A percentile compares a stretch with the other conserved stretches of the same genome.
phyloP scores from a whole-genome alignment of 1,284 basidiomycete genomes.

The Trametes pubescens region DNA sequence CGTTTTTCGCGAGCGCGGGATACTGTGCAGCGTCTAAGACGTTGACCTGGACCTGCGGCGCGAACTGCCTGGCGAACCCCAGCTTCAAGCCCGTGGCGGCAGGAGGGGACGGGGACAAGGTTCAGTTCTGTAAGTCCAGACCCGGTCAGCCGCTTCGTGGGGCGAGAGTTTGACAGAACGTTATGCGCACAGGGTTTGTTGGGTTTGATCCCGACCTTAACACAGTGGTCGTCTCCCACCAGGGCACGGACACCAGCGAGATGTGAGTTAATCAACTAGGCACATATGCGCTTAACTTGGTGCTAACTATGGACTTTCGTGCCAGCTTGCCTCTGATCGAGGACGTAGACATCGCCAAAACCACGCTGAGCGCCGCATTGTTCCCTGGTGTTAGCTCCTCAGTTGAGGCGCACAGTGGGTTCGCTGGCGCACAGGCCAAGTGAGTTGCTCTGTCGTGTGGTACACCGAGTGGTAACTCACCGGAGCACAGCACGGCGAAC shows the following conservation, averaged over 20 bases:
- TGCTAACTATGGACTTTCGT: background rate
- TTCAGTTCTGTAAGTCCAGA: constrained; percentile 55
- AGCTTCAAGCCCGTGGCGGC: constrained; percentile 63
- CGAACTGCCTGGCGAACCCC: constrained; percentile 58
- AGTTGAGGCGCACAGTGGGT: constrained; percentile 66
- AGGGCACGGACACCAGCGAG: constrained; percentile 57
- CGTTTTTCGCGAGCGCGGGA: constrained; percentile 61
- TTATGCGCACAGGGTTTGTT: constrained; percentile 47
- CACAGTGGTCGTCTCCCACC: constrained; percentile 59
- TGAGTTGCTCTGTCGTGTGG: constrained; percentile 37
- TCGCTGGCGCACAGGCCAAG: constrained; percentile 60
- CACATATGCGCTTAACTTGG: background rate
- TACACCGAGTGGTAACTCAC: background rate
- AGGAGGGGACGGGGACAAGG: constrained; percentile 62
- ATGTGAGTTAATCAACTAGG: constrained; percentile 48
- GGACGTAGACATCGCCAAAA: constrained; percentile 57
- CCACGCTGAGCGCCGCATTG: constrained; percentile 50
- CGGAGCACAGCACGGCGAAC: constrained; percentile 42
- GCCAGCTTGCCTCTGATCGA: constrained; percentile 59
- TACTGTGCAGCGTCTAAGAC: constrained; percentile 59
- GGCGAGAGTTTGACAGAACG: background rate
- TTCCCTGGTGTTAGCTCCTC: constrained; percentile 64
- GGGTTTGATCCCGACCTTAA: constrained; percentile 52
- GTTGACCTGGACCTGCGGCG: constrained; percentile 65
- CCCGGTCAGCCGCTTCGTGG: background rate